Base-by-base conservation (phyloP, 257 asterid species). In the Perilla frutescens region DNA sequence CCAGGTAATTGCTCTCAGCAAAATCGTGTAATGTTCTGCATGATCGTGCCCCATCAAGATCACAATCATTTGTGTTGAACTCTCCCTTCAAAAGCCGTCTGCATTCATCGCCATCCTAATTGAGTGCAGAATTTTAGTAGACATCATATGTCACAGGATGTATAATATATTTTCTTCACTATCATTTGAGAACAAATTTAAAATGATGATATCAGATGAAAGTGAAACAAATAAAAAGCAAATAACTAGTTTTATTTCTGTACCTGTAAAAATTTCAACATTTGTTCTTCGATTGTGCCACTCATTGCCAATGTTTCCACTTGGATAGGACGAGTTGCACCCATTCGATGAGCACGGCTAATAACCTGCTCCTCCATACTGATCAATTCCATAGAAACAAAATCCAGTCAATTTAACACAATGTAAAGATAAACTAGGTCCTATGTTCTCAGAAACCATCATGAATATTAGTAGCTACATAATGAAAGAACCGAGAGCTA, bases 311-410 rank as follows among this genome's bases (percentile, higher is more conserved):
- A 79, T 56, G 97, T 95, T 77, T 95, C 98, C 51, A 95, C 99
- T 55, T 81, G 80, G 86, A 95, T 85, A 59, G 99, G 97, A 36
- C 96, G 91, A 53, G 81, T 82, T 40, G 99, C 99, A 80, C 99
- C 99, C 99, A 95, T 91, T 76, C 99, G 88, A 75, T 95, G 99
- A 76, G 99, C 99, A 57, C 99, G 97, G 85, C 99, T 95, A 63
- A 95, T 90, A 79, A 95, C 99, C 83, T 95, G 98, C 81, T 95
- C 99, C 86, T 95, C 99, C 99, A 90, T 81, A 81, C 99, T 95
- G 85, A 77, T 70, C 60, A 77, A 74, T 75, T 78, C 73, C 41
- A 74, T 60, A 80, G 62, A 41, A 83, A 60, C 14, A 76, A 62
- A 57, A 76, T 44, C 26, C 80, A 81, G 66, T 76, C 66, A 80